Percentiles rank a stretch among this genome's conserved stretches.
Conservation (phyloP, 768 basidiomycete genomes). For the Floccularia luteovirens region DNA sequence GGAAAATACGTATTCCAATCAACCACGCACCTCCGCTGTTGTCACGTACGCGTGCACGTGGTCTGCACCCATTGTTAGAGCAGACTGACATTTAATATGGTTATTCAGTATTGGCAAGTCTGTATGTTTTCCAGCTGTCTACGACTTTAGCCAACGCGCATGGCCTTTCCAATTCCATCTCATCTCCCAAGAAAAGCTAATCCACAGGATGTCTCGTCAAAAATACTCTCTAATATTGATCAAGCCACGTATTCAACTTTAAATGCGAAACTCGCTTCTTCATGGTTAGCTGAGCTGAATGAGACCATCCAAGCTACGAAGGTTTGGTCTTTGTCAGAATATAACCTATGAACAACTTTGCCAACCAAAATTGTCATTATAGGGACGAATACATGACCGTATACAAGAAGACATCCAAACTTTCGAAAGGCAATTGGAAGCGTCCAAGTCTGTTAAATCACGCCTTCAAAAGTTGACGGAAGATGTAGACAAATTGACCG, state of each 20-base stretch:
- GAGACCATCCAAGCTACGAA: conserved; percentile 64
- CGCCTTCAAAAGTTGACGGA: conserved; percentile 41
- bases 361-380: conserved; percentile 11
- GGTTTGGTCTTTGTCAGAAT: conserved; percentile 28
- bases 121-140: conserved; percentile 1
- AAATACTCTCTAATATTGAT: conserved; percentile 64
- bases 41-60: conserved; percentile 5
- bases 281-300: conserved; percentile 71
- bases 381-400: conserved; percentile 68
- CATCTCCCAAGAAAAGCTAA: conserved; percentile 62
- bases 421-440: conserved; percentile 57
- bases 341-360: conserved; percentile 1
- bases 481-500: conserved; percentile 45
- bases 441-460: conserved; percentile 58
- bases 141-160: conserved; percentile 18
- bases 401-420: conserved; percentile 55
- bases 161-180: conserved; percentile 71
- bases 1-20: too few species aligned
- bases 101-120: background rate
- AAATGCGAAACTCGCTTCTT: conserved; percentile 50
- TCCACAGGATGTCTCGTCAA: conserved; percentile 61
- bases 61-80: too few species aligned
- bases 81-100: too few species aligned
- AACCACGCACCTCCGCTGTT: too few species aligned
- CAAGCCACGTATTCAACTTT: conserved; percentile 50